Evolutionary conservation across 306 rosid species (phyloP).

Genomic region (Cajanus cajan): DNA sequence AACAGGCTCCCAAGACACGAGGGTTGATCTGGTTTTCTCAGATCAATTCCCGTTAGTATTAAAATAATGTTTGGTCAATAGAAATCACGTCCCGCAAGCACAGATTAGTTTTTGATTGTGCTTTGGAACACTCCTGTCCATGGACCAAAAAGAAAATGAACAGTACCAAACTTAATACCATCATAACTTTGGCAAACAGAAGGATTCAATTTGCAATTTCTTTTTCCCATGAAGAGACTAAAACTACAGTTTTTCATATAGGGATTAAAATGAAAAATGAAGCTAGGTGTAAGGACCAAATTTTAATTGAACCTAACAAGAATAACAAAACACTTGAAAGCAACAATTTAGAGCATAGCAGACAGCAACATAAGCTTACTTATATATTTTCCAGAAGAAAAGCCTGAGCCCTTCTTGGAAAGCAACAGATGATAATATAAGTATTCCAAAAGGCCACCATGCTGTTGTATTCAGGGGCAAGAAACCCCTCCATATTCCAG

Average conservation of each 20-base stretch:
- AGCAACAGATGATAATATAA: conserved; percentile 68
- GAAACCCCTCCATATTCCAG: conserved; percentile 86
- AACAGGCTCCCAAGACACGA: no score
- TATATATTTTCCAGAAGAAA: conserved; percentile 74
- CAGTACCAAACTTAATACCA: neutral
- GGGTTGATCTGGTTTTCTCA: no score
- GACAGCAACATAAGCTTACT: conserved; percentile 40
- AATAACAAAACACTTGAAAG: neutral
- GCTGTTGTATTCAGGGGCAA: conserved; percentile 59
- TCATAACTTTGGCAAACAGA: neutral
- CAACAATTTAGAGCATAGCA: neutral
- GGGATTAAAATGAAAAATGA: neutral
- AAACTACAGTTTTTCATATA: neutral
- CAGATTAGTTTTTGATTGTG: no score
- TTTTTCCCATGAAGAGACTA: no score
- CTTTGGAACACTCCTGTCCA: no score
- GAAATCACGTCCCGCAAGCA: no score
- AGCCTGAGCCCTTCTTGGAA: conserved; percentile 91
- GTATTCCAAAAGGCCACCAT: conserved; percentile 77
- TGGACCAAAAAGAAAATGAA: no score
- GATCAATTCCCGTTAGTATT: no score
- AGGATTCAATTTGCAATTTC: neutral
- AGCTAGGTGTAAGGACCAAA: neutral
- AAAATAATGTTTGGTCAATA: no score
- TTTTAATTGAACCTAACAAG: neutral